Evolutionary conservation across 2,329 filamentous ascomycete genomes (phyloP).

Genomic region (Arthrobotrys musiformis): DNA sequence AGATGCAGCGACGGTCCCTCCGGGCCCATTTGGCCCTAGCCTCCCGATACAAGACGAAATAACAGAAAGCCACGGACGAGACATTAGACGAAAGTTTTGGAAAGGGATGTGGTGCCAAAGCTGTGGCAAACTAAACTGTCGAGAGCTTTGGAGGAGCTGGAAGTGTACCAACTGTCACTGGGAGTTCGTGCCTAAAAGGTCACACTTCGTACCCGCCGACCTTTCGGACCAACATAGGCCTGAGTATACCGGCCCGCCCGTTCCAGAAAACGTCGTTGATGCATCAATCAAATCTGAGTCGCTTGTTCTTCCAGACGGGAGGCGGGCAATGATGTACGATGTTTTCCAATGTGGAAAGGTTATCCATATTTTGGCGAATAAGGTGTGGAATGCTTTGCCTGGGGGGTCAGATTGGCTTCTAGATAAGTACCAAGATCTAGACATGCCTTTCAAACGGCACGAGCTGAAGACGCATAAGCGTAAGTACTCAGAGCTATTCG

Average conservation of each 20-base stretch:
- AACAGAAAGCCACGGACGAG: slow-evolving; percentile 41
- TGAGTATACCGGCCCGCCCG: slow-evolving; percentile 58
- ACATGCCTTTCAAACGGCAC: slow-evolving; percentile 62
- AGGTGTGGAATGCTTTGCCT: slow-evolving; percentile 66
- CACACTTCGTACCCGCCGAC: slow-evolving; percentile 61
- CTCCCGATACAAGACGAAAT: slow-evolving; percentile 32
- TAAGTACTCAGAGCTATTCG: slow-evolving; percentile 17
- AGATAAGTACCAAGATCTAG: slow-evolving; percentile 59
- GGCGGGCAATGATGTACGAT: slow-evolving; percentile 61
- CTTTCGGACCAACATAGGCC: slow-evolving; percentile 62
- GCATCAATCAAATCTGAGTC: slow-evolving; percentile 60
- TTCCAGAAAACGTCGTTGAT: slow-evolving; percentile 58
- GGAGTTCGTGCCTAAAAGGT: slow-evolving; percentile 64
- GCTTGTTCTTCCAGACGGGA: slow-evolving; percentile 60
- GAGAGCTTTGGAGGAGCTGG: slow-evolving; percentile 73
- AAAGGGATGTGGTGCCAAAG: slow-evolving; percentile 74
- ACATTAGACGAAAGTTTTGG: slow-evolving; percentile 65
- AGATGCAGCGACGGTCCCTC: slow-evolving; percentile 2
- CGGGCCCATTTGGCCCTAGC: slow-evolving; percentile 26
- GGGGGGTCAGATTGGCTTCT: slow-evolving; percentile 74
- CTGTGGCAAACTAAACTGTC: slow-evolving; percentile 72
- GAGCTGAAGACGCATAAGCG: slow-evolving; percentile 61
- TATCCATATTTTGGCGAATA: slow-evolving; percentile 70
- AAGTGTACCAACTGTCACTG: slow-evolving; percentile 69
- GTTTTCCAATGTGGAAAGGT: slow-evolving; percentile 65